These are phyloP conservation scores for Heliamphora pulchella DNA, from an alignment of 179 eudicot species.

Conservation along the genomic window DNA sequence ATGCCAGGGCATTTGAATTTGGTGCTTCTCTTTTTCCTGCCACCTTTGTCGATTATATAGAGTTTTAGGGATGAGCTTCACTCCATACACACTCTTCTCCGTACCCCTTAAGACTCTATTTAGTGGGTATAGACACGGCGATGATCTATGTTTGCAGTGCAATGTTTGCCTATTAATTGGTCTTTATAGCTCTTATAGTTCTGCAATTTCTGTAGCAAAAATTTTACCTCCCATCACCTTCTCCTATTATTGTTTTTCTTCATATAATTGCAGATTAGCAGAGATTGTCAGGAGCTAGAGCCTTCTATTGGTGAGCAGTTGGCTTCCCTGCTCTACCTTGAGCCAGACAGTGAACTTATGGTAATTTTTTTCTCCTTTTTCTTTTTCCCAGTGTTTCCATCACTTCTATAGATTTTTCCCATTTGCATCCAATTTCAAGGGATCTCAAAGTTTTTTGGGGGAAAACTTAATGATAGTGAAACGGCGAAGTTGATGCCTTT, in stretches of 20 bases:
- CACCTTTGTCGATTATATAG: too few relatives aligned
- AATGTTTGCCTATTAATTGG: neutral
- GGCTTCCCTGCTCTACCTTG: slow-evolving; percentile 92
- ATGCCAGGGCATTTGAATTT: too few relatives aligned
- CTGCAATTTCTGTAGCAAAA: neutral
- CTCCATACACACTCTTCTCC: too few relatives aligned
- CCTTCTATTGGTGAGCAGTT: slow-evolving; percentile 96
- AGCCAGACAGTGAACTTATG: slow-evolving; percentile 97
- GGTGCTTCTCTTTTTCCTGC: too few relatives aligned
- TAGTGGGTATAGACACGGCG: too few relatives aligned
- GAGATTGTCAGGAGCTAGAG: slow-evolving; percentile 98
- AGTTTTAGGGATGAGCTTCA: too few relatives aligned
- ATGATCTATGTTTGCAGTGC: neutral
- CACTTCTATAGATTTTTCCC: too few relatives aligned
- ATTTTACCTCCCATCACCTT: neutral
- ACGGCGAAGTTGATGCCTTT: too few relatives aligned
- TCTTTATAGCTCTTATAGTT: slow-evolving; percentile 9
- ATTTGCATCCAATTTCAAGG: too few relatives aligned
- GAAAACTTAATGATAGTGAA: too few relatives aligned
- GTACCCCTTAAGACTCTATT: too few relatives aligned
- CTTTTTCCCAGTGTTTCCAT: neutral
- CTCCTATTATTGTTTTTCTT: neutral
- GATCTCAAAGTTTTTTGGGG: too few relatives aligned
- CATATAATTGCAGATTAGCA: slow-evolving; percentile 69
- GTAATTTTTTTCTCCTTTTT: slow-evolving; percentile 28